Evolutionary conservation across 306 rosid genomes (phyloP).

Genomic region (Lathyrus aphaca): DNA sequence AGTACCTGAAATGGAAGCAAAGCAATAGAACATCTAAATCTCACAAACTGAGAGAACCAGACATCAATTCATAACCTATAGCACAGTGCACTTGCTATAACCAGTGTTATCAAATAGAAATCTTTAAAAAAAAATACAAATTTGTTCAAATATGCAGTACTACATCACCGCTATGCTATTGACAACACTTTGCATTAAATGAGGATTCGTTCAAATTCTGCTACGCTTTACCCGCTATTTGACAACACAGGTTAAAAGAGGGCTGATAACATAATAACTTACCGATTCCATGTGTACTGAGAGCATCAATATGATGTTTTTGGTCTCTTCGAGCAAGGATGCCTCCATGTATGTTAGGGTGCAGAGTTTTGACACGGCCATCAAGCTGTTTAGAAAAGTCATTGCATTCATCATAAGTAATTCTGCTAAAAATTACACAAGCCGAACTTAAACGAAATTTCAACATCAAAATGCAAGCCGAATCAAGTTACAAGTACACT

Average conservation of each 20-base stretch:
- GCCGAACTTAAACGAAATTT: neutral
- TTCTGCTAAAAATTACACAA: slow-evolving; percentile 8
- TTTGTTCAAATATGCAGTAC: neutral
- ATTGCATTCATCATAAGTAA: slow-evolving; percentile 29
- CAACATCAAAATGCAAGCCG: neutral
- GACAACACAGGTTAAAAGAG: neutral
- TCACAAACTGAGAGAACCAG: slow-evolving; percentile 9
- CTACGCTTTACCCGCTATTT: neutral
- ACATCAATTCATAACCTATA: slow-evolving; percentile 8
- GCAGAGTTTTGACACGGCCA: slow-evolving; percentile 95
- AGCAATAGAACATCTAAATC: slow-evolving; percentile 12
- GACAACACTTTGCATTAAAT: neutral
- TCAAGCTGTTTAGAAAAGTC: slow-evolving; percentile 67
- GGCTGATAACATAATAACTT: slow-evolving; percentile 28
- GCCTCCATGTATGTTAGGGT: slow-evolving; percentile 89
- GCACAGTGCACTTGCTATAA: neutral
- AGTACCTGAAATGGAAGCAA: slow-evolving; percentile 58
- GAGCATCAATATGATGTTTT: slow-evolving; percentile 86
- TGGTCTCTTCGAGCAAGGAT: slow-evolving; percentile 95
- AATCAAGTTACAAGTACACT: slow-evolving; percentile 28
- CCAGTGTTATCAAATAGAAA: neutral
- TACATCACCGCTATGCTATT: neutral
- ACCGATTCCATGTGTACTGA: slow-evolving; percentile 85
- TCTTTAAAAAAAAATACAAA: neutral
- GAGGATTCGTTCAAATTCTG: neutral